A percentile compares a stretch with the other conserved stretches of the same genome.
phyloP scores from a whole-genome alignment of 2,329 filamentous ascomycete species.

The Aspergillus sp. region DNA sequence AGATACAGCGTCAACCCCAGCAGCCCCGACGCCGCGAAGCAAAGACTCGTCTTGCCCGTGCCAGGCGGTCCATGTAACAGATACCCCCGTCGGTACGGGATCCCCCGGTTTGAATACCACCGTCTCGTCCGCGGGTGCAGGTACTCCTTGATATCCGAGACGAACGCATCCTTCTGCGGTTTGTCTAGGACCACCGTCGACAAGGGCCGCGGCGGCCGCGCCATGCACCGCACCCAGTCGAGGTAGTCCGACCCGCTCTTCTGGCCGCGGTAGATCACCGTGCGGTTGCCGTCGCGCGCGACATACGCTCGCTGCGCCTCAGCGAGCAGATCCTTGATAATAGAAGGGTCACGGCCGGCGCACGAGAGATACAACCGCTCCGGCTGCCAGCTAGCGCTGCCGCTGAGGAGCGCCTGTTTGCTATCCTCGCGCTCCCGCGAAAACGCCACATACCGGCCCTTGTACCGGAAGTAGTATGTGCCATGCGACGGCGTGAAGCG shows the following conservation, averaged over 20 bases:
- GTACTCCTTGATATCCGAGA: conserved; percentile 50
- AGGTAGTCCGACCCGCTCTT: conserved; percentile 12
- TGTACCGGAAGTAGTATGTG: conserved; percentile 61
- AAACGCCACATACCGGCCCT: conserved; percentile 43
- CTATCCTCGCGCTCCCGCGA: conserved; percentile 22
- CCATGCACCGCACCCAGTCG: conserved; percentile 31
- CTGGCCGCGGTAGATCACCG: conserved; percentile 32
- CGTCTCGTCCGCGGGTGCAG: conserved; percentile 44
- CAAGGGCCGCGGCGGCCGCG: conserved; percentile 43
- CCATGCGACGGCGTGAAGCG: conserved; percentile 60
- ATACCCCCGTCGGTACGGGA: conserved; percentile 78
- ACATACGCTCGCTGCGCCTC: conserved; percentile 32
- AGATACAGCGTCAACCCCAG: conserved; percentile 67
- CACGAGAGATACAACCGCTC: conserved; percentile 29
- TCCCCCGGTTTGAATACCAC: conserved; percentile 79
- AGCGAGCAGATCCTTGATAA: conserved; percentile 26
- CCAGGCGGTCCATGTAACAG: conserved; percentile 73
- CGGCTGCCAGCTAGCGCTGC: background rate
- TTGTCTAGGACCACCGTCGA: conserved; percentile 48
- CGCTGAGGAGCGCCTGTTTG: conserved; percentile 4
- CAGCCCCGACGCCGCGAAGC: conserved; percentile 60
- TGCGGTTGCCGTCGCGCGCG: conserved; percentile 27
- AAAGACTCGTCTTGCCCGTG: conserved; percentile 68
- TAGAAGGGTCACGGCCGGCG: conserved; percentile 25
- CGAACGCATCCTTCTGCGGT: conserved; percentile 42